Conservation (phyloP, 2,329 filamentous ascomycete genomes). For the Penicillium rolfsii region DNA sequence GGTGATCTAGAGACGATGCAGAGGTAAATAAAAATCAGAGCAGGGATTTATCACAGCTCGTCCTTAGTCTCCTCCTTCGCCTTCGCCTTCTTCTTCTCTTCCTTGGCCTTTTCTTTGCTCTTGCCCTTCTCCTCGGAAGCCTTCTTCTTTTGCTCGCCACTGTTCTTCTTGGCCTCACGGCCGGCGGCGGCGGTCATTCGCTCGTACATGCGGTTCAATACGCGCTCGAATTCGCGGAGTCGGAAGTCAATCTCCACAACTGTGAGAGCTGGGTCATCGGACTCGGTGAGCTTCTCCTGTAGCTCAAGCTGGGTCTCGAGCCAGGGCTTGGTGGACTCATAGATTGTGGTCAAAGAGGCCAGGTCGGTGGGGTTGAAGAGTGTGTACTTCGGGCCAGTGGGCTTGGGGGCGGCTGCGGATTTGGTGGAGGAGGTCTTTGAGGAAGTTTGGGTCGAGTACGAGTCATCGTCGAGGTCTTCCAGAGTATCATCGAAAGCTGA, state of each 20-base stretch:
- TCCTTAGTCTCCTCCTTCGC: conserved; percentile 38
- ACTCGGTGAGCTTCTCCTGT: conserved; percentile 70
- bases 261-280: conserved; percentile 75
- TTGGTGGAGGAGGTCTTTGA: conserved; percentile 40
- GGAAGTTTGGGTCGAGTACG: conserved; percentile 46
- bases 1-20: conserved; percentile 8
- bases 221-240: conserved; percentile 68
- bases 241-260: conserved; percentile 72
- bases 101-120: conserved; percentile 26
- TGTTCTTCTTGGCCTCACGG: conserved; percentile 31
- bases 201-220: conserved; percentile 41
- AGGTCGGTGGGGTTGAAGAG: conserved; percentile 76
- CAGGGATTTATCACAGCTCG: conserved; percentile 31
- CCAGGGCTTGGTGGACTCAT: conserved; percentile 70
- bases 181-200: conserved; percentile 52
- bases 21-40: conserved; percentile 3
- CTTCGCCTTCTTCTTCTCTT: conserved; percentile 32
- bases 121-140: conserved; percentile 32
- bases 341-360: conserved; percentile 63
- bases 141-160: conserved; percentile 32
- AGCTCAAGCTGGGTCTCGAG: conserved; percentile 69
- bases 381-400: conserved; percentile 60
- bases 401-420: conserved; percentile 39
- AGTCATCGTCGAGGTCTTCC: conserved; percentile 78
- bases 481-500: conserved; percentile 55